Percentiles rank a stretch among this genome's conserved stretches.
Conservation (phyloP, 805 yeast species). For the Cyberlindnera americana region DNA sequence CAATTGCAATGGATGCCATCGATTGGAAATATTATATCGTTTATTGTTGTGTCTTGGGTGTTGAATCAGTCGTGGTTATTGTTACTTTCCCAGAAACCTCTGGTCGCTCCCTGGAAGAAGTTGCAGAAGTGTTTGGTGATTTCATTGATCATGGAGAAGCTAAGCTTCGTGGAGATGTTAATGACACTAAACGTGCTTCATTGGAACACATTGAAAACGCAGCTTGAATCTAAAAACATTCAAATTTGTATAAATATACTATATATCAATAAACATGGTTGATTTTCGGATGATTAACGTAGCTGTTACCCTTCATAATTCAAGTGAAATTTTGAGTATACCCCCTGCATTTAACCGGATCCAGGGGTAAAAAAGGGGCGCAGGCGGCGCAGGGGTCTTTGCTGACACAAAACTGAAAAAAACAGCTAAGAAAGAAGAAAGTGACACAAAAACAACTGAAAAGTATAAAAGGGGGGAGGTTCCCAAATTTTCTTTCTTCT, state of each 20-base stretch:
- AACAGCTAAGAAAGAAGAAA: neutral
- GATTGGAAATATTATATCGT: constrained; percentile 1
- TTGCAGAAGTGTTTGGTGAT: constrained; percentile 1
- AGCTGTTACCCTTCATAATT: too few relatives aligned
- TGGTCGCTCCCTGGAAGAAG: constrained; percentile 1
- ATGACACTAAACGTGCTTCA: neutral
- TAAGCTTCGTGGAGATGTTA: neutral
- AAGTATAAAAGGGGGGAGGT: too few relatives aligned
- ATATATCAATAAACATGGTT: neutral
- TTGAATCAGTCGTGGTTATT: neutral
- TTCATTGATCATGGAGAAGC: neutral
- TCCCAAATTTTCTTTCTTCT: too few relatives aligned
- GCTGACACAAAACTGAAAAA: too few relatives aligned
- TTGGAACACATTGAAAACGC: constrained; percentile 9
- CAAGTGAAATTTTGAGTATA: too few relatives aligned
- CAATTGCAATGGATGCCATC: constrained; percentile 1
- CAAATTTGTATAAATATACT: too few relatives aligned
- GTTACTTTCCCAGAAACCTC: constrained; percentile 1
- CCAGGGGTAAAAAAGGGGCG: too few relatives aligned
- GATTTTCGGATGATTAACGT: too few relatives aligned
- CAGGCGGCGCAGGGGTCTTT: too few relatives aligned
- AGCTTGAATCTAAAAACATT: too few relatives aligned
- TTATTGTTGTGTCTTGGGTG: neutral
- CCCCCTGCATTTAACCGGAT: too few relatives aligned
- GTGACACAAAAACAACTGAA: too few relatives aligned